phyloP scores from a whole-genome alignment of 1,284 basidiomycete genomes.

The Pisolithus thermaeus region DNA sequence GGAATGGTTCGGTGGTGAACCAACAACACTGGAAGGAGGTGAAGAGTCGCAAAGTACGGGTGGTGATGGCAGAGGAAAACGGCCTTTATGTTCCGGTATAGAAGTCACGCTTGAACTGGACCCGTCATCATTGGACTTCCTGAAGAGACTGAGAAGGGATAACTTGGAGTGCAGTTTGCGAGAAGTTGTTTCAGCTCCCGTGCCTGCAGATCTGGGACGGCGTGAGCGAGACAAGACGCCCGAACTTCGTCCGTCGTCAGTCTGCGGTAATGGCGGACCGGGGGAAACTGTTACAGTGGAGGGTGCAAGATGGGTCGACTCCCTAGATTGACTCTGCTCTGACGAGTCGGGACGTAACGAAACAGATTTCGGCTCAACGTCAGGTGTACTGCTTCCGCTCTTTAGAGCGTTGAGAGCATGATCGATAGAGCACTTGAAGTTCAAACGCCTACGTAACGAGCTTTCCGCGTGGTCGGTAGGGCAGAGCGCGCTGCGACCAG shows the following conservation, averaged over 20 bases:
- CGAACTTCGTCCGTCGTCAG: slow-evolving; percentile 27
- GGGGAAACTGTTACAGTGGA: slow-evolving; percentile 10
- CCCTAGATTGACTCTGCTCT: slow-evolving; percentile 12
- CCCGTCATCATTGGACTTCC: slow-evolving; percentile 34
- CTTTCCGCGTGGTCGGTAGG: slow-evolving; percentile 30
- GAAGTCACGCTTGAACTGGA: slow-evolving; percentile 30
- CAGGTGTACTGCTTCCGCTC: slow-evolving; percentile 15
- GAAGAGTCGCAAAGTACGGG: slow-evolving; percentile 17
- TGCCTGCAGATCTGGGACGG: slow-evolving; percentile 45
- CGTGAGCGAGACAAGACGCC: slow-evolving; percentile 21
- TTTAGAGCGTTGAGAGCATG: slow-evolving; percentile 34
- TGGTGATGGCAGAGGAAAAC: slow-evolving; percentile 17
- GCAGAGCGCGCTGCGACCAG: slow-evolving; percentile 14
- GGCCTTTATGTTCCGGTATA: slow-evolving; percentile 20
- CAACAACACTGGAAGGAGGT: slow-evolving; percentile 7
- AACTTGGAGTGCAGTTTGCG: slow-evolving; percentile 35
- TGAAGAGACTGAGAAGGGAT: slow-evolving; percentile 42
- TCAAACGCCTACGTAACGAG: slow-evolving; percentile 31
- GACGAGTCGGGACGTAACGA: slow-evolving; percentile 5
- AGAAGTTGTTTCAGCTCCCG: slow-evolving; percentile 32
- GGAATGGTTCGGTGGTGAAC: slow-evolving; percentile 21
- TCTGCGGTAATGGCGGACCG: slow-evolving; percentile 33
- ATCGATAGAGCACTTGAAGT: slow-evolving; percentile 43
- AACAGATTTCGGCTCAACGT: slow-evolving; percentile 16
- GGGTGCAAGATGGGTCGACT: slow-evolving; percentile 8